phyloP scores from a whole-genome alignment of 495 filamentous ascomycete genomes.

The Barbatosphaeria neglecta region DNA sequence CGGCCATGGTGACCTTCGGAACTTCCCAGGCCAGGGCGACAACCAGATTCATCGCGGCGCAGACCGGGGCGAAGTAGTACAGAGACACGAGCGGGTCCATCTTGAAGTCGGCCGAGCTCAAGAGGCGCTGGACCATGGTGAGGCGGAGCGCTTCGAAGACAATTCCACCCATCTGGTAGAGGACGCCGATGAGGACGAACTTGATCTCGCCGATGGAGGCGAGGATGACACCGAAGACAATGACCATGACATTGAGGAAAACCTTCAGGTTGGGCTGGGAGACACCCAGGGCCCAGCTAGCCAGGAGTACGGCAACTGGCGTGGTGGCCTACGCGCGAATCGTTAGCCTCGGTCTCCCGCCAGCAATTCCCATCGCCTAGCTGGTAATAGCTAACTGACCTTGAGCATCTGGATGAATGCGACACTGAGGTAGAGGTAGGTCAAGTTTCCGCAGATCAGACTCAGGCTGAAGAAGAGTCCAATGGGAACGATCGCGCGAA shows the following conservation, averaged over 20 bases:
- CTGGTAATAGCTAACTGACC: conserved; percentile 39
- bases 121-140: conserved; percentile 80
- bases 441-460: conserved; percentile 88
- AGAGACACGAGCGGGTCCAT: conserved; percentile 95
- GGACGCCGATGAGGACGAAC: conserved; percentile 76
- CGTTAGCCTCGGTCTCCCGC: conserved; percentile 10
- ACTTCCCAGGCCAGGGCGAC: conserved; percentile 72
- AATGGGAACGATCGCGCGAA: conserved; percentile 86
- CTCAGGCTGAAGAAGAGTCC: conserved; percentile 87
- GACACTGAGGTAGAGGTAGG: conserved; percentile 85
- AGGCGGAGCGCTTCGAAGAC: conserved; percentile 83
- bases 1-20: conserved; percentile 54
- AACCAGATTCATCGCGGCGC: conserved; percentile 75
- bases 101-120: conserved; percentile 86
- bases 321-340: conserved; percentile 61
- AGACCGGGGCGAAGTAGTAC: conserved; percentile 93
- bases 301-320: conserved; percentile 77
- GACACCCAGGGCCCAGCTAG: conserved; percentile 73
- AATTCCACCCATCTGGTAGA: conserved; percentile 77
- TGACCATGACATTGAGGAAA: conserved; percentile 74
- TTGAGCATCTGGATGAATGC: conserved; percentile 98
- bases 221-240: conserved; percentile 82
- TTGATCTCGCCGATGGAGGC: conserved; percentile 88
- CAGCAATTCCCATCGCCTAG: too few relatives aligned
- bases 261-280: conserved; percentile 65